Percentiles rank a stretch among this genome's conserved stretches.
Evolutionary conservation across 345 rosid species (phyloP).

Genomic region (Sonneratia caseolaris): DNA sequence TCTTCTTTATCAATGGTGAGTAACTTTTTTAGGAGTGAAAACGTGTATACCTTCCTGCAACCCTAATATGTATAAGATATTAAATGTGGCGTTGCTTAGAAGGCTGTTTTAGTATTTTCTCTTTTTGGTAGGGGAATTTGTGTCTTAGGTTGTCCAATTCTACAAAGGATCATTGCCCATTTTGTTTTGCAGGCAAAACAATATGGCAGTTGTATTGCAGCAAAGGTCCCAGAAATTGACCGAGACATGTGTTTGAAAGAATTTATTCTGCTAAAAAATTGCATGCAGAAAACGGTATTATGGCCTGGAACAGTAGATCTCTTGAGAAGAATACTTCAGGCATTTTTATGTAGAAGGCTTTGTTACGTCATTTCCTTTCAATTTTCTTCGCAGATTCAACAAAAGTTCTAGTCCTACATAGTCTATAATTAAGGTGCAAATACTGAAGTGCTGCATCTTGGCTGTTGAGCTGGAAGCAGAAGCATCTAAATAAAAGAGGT

Average conservation of each 20-base stretch:
- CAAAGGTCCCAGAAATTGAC: constrained; percentile 80
- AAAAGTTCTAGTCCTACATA: constrained; percentile 3
- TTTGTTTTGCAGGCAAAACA: constrained; percentile 57
- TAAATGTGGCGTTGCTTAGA: background rate
- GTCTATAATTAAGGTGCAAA: background rate
- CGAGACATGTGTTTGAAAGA: constrained; percentile 81
- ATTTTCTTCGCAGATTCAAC: constrained; percentile 8
- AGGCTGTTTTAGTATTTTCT: background rate
- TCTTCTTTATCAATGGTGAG: background rate
- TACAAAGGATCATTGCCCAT: background rate
- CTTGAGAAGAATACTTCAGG: constrained; percentile 1
- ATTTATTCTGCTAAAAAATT: constrained; percentile 64
- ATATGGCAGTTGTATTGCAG: constrained; percentile 83
- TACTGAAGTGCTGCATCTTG: background rate
- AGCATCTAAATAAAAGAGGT: background rate
- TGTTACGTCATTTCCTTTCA: background rate
- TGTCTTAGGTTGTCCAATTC: background rate
- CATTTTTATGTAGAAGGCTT: background rate
- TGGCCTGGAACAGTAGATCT: constrained; percentile 5
- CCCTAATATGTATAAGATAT: background rate
- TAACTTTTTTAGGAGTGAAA: background rate
- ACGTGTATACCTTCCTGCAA: background rate
- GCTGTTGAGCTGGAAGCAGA: background rate
- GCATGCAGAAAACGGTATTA: constrained; percentile 89
- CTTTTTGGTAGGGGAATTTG: background rate